Evolutionary conservation across 2,329 filamentous ascomycete species (phyloP).

Genomic region (Ascochyta pisi): DNA sequence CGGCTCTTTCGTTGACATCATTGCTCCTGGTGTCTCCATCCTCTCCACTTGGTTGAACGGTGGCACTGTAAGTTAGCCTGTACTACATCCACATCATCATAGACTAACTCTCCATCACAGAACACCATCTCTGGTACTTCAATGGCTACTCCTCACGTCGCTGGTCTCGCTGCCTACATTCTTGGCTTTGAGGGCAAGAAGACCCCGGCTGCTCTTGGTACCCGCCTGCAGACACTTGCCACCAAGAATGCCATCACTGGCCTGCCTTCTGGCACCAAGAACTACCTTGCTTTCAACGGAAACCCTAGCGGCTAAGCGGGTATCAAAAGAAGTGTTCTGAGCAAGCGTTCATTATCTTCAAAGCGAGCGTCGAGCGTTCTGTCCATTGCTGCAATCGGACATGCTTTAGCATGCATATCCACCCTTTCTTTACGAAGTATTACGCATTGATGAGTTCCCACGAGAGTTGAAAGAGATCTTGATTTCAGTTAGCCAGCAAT

Average conservation of each 20-base stretch:
- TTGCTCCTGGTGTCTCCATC: conserved; percentile 51
- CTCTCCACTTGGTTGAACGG: conserved; percentile 58
- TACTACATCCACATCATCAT: conserved; percentile 1
- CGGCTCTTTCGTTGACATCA: conserved; percentile 48
- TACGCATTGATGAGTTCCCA: background rate
- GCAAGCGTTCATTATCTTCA: background rate
- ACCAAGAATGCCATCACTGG: conserved; percentile 52
- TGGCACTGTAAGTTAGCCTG: conserved; percentile 38
- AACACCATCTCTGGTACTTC: conserved; percentile 55
- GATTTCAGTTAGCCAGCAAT: background rate
- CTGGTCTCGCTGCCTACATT: conserved; percentile 74
- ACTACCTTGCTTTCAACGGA: conserved; percentile 65
- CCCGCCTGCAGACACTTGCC: conserved; percentile 55
- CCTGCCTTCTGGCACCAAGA: conserved; percentile 56
- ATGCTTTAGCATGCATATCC: background rate
- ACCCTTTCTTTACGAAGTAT: background rate
- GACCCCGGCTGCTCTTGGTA: conserved; percentile 57
- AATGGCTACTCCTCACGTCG: conserved; percentile 34
- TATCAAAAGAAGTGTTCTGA: background rate
- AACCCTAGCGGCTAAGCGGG: conserved; percentile 15
- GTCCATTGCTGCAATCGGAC: background rate
- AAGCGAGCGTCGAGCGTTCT: background rate
- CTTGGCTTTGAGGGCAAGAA: conserved; percentile 59
- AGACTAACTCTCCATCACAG: conserved; percentile 32
- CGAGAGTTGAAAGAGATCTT: background rate